Evolutionary conservation across 768 basidiomycete species (phyloP).

Genomic region (Boletus coccyginus): DNA sequence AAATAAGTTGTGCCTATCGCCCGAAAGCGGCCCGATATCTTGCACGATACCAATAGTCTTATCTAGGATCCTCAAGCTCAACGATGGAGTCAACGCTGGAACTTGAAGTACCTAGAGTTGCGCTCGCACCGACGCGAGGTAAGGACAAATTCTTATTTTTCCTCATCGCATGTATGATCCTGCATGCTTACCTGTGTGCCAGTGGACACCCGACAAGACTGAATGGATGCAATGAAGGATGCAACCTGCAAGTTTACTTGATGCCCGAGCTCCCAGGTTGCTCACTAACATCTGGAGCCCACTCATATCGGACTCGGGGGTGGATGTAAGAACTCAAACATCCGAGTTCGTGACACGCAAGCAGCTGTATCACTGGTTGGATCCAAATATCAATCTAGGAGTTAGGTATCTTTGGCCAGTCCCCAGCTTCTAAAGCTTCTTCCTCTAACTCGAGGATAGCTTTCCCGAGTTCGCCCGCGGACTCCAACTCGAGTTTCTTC

Average conservation of each 20-base stretch:
- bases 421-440: slow-evolving; percentile 40
- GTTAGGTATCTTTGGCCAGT: slow-evolving; percentile 35
- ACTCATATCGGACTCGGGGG: too few relatives aligned
- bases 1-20: background rate
- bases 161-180: too few relatives aligned
- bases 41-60: background rate
- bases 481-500: slow-evolving; percentile 39
- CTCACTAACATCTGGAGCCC: too few relatives aligned
- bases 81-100: background rate
- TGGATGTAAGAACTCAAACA: too few relatives aligned
- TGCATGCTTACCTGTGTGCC: background rate
- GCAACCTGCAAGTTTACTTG: too few relatives aligned
- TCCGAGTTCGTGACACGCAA: too few relatives aligned
- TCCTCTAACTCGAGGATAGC: slow-evolving; percentile 48
- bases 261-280: too few relatives aligned
- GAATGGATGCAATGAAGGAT: too few relatives aligned
- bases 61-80: background rate
- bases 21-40: background rate
- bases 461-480: slow-evolving; percentile 46
- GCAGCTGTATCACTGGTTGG: background rate
- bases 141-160: background rate
- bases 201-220: too few relatives aligned
- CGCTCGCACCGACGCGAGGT: background rate
- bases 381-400: background rate
- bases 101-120: background rate